These are phyloP conservation scores for Ophiostoma populinum DNA, from an alignment of 2,329 filamentous ascomycete species.

Conservation along the genomic window DNA sequence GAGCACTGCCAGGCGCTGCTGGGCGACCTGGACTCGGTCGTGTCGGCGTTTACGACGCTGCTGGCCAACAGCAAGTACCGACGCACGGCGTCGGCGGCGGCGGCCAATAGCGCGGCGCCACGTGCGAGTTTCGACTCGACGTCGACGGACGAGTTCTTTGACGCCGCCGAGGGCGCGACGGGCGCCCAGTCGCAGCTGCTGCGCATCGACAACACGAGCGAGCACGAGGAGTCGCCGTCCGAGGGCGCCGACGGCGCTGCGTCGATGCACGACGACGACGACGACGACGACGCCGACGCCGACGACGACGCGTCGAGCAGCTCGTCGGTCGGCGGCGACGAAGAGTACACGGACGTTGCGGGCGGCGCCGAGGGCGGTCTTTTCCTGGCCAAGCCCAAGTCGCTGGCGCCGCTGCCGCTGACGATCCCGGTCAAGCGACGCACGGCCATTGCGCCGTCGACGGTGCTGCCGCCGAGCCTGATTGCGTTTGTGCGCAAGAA, in stretches of 20 bases:
- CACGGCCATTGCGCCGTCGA: constrained; percentile 52
- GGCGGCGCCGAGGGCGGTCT: constrained; percentile 23
- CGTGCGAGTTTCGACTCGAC: constrained; percentile 64
- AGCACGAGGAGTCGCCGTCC: constrained; percentile 21
- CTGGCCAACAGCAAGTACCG: constrained; percentile 66
- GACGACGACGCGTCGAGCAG: constrained; percentile 39
- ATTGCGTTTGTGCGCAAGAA: constrained; percentile 95
- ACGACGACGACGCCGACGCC: constrained; percentile 33
- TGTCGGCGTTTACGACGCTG: constrained; percentile 64
- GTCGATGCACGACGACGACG: constrained; percentile 36
- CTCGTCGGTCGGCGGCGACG: constrained; percentile 42
- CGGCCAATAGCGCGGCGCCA: constrained; percentile 15
- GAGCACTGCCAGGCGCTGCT: constrained; percentile 74
- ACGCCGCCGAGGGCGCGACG: constrained; percentile 51
- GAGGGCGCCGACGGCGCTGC: constrained; percentile 38
- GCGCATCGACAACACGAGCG: constrained; percentile 9
- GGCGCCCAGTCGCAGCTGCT: constrained; percentile 18
- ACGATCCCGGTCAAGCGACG: constrained; percentile 47
- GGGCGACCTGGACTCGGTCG: constrained; percentile 66
- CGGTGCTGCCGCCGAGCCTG: constrained; percentile 68
- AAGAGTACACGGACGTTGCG: constrained; percentile 21
- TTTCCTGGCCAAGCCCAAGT: constrained; percentile 62
- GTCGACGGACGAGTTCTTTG: constrained; percentile 81
- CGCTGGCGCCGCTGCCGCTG: constrained; percentile 60
- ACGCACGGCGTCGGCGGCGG: constrained; percentile 35